Base-by-base conservation (phyloP, 208 protist species). In the Leishmania arabica region DNA sequence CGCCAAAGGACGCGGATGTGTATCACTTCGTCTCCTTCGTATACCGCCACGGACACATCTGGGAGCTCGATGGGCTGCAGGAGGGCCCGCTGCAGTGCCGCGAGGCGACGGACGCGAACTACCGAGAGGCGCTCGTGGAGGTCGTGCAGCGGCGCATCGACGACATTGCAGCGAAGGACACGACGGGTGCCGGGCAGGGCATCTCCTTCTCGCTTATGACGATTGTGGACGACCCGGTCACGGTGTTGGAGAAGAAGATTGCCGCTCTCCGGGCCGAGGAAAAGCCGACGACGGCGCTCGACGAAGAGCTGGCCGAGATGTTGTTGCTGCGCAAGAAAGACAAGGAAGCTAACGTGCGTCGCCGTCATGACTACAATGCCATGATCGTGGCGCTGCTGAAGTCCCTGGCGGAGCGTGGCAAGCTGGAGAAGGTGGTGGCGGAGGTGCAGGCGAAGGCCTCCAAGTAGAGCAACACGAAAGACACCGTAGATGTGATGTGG, bases 31-130 rank as follows among this genome's bases (percentile, higher is more conserved):
- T 99, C 45, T 87, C 90, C 71, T 99, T 99, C 86, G 80, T 99
- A 0, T 98, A 96, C 77, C 89, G 92, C 42, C 90, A 98, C 56
- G 97, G 96, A 45, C 83, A 89, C 69, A 92, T 99, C 15, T 99
- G 99, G 93, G 98, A 99, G 89, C 88, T 99, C 27, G 99, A 99
- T 80, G 99, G 99, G n/a, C 85, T 99, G 5, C 95, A 99, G 88
- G 70, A 81, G 49, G 97, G 93, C 0, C 98, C 99, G 13, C 95
- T 99, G 58, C 79, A 92, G 42, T 96, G 91, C 31, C 79, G 79
- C 34, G 92, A 95, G n/a, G 89, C 94, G 21, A 94, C 75, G 0
- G 89, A 93, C 68, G 84, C 76, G 8, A 92, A 93, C 79, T 93
- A 94, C 83, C 90, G 89, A 75, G 85, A 89, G 64, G 87, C 84